A percentile compares a stretch with the other conserved stretches of the same genome.
These are phyloP conservation scores for Debaryomycetaceae sp. DNA, from an alignment of 1,139 yeast species.

Conservation along the genomic window DNA sequence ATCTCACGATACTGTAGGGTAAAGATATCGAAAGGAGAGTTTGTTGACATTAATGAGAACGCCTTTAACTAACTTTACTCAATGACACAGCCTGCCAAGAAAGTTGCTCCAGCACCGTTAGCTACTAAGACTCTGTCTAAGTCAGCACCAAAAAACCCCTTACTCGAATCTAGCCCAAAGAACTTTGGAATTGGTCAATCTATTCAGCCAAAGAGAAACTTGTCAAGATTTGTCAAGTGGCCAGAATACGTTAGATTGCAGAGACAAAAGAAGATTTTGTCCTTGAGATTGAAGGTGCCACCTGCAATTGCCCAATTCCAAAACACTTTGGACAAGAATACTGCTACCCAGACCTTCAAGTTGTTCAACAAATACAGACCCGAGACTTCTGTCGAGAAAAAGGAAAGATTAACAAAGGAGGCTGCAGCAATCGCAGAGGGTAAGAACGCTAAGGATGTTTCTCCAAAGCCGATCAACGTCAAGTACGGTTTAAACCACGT, in stretches of 20 bases:
- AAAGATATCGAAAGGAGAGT: slow-evolving; percentile 20
- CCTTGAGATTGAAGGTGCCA: slow-evolving; percentile 96
- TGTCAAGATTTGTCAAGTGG: slow-evolving; percentile 93
- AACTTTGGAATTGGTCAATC: slow-evolving; percentile 43
- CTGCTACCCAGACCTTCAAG: slow-evolving; percentile 95
- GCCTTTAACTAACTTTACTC: slow-evolving; percentile 45
- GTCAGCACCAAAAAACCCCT: slow-evolving; percentile 33
- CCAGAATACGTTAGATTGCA: slow-evolving; percentile 88
- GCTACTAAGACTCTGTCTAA: slow-evolving; percentile 35
- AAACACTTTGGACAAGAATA: slow-evolving; percentile 93
- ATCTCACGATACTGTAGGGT: slow-evolving; percentile 44
- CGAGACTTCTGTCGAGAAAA: slow-evolving; percentile 94
- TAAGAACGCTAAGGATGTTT: slow-evolving; percentile 90
- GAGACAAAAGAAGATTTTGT: slow-evolving; percentile 95
- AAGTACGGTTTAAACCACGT: slow-evolving; percentile 99
- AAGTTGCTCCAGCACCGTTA: slow-evolving; percentile 51
- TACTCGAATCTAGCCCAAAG: slow-evolving; percentile 39
- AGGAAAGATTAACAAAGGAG: slow-evolving; percentile 97
- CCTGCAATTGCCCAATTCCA: slow-evolving; percentile 97
- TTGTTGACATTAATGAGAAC: slow-evolving; percentile 31
- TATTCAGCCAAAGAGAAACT: slow-evolving; percentile 44
- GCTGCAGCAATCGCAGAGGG: slow-evolving; percentile 99
- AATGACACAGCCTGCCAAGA: slow-evolving; percentile 68
- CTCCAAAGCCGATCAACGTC: slow-evolving; percentile 93
- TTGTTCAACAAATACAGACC: slow-evolving; percentile 98